Evolutionary conservation across 2,329 filamentous ascomycete species (phyloP), one percentile per base, ranked within the genome.

Genomic region (Ustilaginoidea virens): DNA sequence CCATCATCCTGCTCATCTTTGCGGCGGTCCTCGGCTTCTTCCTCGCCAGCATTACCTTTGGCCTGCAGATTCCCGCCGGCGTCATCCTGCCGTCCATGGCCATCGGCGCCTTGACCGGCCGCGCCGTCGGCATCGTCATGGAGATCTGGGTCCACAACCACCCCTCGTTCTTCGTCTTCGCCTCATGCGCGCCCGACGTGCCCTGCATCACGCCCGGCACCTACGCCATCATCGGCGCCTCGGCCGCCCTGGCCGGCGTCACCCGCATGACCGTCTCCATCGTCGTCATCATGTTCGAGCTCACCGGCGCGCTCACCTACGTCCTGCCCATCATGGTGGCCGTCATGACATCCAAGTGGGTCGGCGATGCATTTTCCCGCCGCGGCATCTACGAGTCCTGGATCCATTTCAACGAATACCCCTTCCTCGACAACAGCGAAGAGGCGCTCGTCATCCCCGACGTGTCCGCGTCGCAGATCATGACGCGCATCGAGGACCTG

Each of bases 201-300:
- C 73, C 77, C 6, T 98, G 90, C 54, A 74, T 98, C 28, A 94
- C 81, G 0, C 87, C 90, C 1, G 90, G 87, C 10, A 92, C 87
- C 2, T 98, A 98, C 48, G 90, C 90, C 37, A 92, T 98, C 43
- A 80, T 98, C 36, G 90, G 90, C 19, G 90, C 90, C 1, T 87
- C 90, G 1, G 86, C 90, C 4, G 83, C 87, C n/a, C 71, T 98
- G 2, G 82, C 81, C 5, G 90, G 90, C 27, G 83, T 92, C 20
- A 96, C 87, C 12, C 74, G 87, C 40, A 92, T 98, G 75, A 98
- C 90, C 0, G 85, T 94, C 8, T 94, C 86, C 9, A 94, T 98
- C 40, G 87, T 98, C 4, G 90, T 96, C 45, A 98, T 98, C 57
- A 94, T 94, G 80, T 98, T 98, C 47, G 90, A 98, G 59, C 74